Evolutionary conservation across 2,329 filamentous ascomycete genomes (phyloP).

Genomic region (Tolypocladium paradoxum): DNA sequence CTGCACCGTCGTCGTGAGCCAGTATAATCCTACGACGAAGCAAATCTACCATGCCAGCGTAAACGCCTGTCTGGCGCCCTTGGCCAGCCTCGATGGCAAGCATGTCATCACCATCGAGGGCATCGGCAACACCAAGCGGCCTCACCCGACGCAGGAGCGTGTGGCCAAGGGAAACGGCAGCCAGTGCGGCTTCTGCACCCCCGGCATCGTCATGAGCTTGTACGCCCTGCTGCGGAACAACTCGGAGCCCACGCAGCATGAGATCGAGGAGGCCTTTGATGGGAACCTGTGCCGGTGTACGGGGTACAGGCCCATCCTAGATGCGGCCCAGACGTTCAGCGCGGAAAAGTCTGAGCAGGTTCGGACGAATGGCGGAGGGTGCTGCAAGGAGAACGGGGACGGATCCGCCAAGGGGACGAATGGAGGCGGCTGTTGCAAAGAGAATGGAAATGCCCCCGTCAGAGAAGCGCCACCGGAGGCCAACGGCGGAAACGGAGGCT

Average conservation of each 20-base stretch:
- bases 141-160: slow-evolving; percentile 83
- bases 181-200: slow-evolving; percentile 91
- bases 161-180: slow-evolving; percentile 87
- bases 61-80: slow-evolving; percentile 87
- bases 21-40: slow-evolving; percentile 85
- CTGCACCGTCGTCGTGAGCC: slow-evolving; percentile 89
- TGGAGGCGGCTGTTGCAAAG: background rate
- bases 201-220: slow-evolving; percentile 94
- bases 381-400: slow-evolving; percentile 1
- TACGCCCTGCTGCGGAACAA: slow-evolving; percentile 89
- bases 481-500: slow-evolving; percentile 32
- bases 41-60: slow-evolving; percentile 93
- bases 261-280: slow-evolving; percentile 93
- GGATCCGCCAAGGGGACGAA: slow-evolving; percentile 21
- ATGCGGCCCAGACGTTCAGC: slow-evolving; percentile 86
- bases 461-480: background rate
- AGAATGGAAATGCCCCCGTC: background rate
- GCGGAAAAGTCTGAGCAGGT: slow-evolving; percentile 27
- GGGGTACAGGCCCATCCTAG: slow-evolving; percentile 85
- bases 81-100: slow-evolving; percentile 91
- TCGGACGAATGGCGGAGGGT: background rate
- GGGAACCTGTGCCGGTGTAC: slow-evolving; percentile 94
- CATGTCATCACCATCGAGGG: slow-evolving; percentile 97
- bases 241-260: slow-evolving; percentile 62
- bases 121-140: slow-evolving; percentile 76